Percentiles rank a stretch among this genome's conserved stretches.
Conservation (phyloP, 306 rosid species). For the Malus asiatica region DNA sequence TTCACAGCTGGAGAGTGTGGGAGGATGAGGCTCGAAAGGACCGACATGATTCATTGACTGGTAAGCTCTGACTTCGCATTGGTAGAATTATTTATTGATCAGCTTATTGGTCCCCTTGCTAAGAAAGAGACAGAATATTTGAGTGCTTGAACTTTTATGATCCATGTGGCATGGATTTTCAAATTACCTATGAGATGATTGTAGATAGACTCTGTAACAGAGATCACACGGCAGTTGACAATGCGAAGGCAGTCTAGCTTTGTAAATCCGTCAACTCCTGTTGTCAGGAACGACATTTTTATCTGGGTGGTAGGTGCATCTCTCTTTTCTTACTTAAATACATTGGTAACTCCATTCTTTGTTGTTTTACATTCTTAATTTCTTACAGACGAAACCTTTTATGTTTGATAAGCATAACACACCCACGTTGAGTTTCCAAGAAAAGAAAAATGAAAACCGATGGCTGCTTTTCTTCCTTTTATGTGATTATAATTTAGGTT, state of each 20-base stretch:
- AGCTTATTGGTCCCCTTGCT: not conserved
- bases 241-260: slow-evolving; percentile 82
- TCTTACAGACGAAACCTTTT: not conserved
- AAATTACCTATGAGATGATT: not conserved
- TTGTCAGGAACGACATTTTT: slow-evolving; percentile 40
- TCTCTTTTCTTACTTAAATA: slow-evolving; percentile 3
- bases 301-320: slow-evolving; percentile 73
- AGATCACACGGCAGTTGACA: slow-evolving; percentile 55
- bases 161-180: not conserved
- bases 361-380: not conserved
- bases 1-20: slow-evolving; percentile 96
- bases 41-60: slow-evolving; percentile 41
- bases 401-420: not conserved
- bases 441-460: not conserved
- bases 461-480: not conserved
- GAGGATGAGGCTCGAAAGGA: slow-evolving; percentile 88
- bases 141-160: not conserved
- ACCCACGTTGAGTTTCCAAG: not conserved
- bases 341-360: not conserved
- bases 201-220: slow-evolving; percentile 28
- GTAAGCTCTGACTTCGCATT: slow-evolving; percentile 38
- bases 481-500: not conserved
- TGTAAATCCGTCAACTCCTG: slow-evolving; percentile 65
- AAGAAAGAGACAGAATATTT: not conserved
- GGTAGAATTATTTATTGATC: not conserved